A percentile compares a stretch with the other conserved stretches of the same genome.
phyloP scores from a whole-genome alignment of 441 rosid genomes.

The Geranium incanum region DNA sequence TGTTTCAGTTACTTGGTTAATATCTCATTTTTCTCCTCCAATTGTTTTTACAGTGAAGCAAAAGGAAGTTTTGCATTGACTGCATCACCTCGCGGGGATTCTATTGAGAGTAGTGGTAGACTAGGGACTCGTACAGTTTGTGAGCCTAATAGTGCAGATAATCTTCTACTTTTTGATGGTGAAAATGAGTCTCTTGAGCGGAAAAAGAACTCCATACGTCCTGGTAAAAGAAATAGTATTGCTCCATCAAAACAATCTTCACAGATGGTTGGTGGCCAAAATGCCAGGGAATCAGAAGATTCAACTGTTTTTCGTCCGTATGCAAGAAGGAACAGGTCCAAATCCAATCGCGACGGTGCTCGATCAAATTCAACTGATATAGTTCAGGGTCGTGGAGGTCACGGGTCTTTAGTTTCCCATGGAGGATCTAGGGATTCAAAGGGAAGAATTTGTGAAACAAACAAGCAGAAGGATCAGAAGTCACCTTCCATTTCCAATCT shows the following conservation, averaged over 20 bases:
- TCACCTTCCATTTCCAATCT: conserved; percentile 37
- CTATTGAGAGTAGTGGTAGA: conserved; percentile 95
- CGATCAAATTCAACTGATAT: conserved; percentile 72
- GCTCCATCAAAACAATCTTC: conserved; percentile 63
- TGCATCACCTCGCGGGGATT: conserved; percentile 92
- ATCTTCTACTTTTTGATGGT: conserved; percentile 71
- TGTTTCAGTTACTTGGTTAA: conserved; percentile 23
- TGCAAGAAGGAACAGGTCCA: conserved; percentile 94
- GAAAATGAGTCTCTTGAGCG: conserved; percentile 60
- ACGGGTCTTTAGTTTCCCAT: conserved; percentile 48
- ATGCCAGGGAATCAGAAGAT: conserved; percentile 87
- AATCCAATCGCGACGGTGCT: conserved; percentile 72
- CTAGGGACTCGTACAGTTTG: conserved; percentile 57
- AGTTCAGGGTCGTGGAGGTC: conserved; percentile 61
- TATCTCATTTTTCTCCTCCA: conserved; percentile 11
- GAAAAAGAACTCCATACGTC: conserved; percentile 41
- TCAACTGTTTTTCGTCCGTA: conserved; percentile 94
- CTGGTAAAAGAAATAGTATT: conserved; percentile 43
- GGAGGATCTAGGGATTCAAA: conserved; percentile 53
- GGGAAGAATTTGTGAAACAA: conserved; percentile 47
- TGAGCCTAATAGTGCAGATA: conserved; percentile 90
- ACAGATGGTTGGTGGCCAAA: conserved; percentile 52
- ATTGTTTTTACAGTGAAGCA: conserved; percentile 61
- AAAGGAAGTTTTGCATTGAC: conserved; percentile 88
- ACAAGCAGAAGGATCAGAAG: conserved; percentile 47